Percentiles rank a stretch among this genome's conserved stretches.
Conservation (phyloP, 768 basidiomycete genomes). For the Lepiota brunneoincarnata region DNA sequence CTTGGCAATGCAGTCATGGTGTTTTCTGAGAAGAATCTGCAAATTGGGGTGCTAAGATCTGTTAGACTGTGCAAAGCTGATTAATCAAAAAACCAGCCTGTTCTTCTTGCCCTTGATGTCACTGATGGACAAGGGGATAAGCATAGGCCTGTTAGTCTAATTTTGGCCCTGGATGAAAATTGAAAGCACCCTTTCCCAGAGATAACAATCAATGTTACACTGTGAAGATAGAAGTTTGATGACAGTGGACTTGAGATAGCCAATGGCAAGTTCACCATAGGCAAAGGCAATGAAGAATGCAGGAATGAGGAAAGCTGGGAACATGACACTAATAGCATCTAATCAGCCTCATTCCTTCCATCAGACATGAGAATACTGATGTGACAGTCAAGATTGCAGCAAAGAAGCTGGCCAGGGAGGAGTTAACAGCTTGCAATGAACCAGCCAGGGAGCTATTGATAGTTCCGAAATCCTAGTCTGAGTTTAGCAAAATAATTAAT, state of each 20-base stretch:
- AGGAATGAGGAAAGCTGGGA: constrained; percentile 82
- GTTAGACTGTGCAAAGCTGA: too few species aligned
- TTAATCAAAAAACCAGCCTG: too few species aligned
- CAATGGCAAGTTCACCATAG: constrained; percentile 70
- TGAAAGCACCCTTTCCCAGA: too few species aligned
- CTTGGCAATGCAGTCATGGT: too few species aligned
- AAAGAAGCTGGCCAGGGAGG: constrained; percentile 73
- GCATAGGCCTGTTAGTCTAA: too few species aligned
- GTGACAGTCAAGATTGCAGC: constrained; percentile 71
- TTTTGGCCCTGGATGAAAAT: too few species aligned
- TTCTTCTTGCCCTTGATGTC: too few species aligned
- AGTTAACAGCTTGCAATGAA: constrained; percentile 74
- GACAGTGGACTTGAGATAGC: constrained; percentile 77
- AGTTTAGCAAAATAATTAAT: constrained; percentile 12
- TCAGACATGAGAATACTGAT: constrained; percentile 34
- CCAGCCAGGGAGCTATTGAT: constrained; percentile 72
- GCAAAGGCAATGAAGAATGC: constrained; percentile 69
- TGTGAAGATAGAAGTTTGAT: too few species aligned
- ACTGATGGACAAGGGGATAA: too few species aligned
- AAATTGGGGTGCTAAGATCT: too few species aligned
- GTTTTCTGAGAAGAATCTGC: too few species aligned
- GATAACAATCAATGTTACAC: too few species aligned
- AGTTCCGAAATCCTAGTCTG: constrained; percentile 67
- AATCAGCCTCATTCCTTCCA: constrained; percentile 5
- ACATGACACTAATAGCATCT: constrained; percentile 48